Conservation (phyloP, 495 filamentous ascomycete genomes). For the Darksidea phi region DNA sequence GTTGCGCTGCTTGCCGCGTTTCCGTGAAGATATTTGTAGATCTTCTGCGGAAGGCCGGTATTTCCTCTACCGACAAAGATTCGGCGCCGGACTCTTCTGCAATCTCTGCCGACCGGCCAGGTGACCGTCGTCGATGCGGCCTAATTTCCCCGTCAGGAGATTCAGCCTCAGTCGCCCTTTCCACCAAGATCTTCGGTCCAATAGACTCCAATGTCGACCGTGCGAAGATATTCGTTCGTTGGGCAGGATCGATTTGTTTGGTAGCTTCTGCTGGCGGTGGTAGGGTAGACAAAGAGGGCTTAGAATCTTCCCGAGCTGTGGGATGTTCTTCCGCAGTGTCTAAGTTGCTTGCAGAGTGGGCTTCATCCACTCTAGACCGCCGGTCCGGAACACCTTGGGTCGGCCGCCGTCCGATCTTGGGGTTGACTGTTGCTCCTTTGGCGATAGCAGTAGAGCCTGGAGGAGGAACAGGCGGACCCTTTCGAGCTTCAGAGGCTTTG, state of each 20-base stretch:
- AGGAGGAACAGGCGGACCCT: conserved; percentile 16
- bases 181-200: conserved; percentile 11
- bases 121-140: conserved; percentile 6
- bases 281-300: conserved; percentile 16
- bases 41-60: conserved; percentile 2
- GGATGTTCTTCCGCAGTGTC: not conserved
- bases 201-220: conserved; percentile 7
- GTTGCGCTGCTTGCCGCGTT: not conserved
- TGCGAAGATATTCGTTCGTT: conserved; percentile 23
- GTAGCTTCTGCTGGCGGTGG: conserved; percentile 14
- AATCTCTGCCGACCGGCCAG: not conserved
- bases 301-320: conserved; percentile 7
- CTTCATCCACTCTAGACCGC: conserved; percentile 3
- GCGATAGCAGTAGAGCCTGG: not conserved
- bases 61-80: not conserved
- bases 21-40: conserved; percentile 19
- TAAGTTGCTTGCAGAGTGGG: not conserved
- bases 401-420: not conserved
- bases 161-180: not conserved
- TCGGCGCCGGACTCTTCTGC: not conserved
- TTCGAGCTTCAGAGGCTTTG: conserved; percentile 17
- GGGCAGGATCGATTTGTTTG: conserved; percentile 11
- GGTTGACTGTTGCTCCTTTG: not conserved
- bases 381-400: not conserved
- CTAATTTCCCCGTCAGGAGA: not conserved